Percentiles rank a stretch among this genome's conserved stretches.
Conservation (phyloP, 2,329 filamentous ascomycete genomes). For the Fusarium papillatum region DNA sequence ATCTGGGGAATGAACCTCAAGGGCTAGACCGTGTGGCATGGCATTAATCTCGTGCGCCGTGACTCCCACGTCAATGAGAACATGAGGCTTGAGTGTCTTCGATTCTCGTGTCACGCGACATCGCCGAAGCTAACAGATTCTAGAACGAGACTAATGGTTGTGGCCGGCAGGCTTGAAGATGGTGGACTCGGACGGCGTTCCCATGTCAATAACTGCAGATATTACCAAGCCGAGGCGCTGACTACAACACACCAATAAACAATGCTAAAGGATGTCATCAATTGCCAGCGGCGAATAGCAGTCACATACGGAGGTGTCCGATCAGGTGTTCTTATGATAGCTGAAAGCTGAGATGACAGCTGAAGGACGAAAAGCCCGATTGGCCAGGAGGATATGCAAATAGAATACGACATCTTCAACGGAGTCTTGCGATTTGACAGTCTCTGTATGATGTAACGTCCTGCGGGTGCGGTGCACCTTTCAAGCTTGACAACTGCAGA, state of each 20-base stretch:
- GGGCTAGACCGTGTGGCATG: slow-evolving; percentile 2
- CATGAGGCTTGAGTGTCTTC: background rate
- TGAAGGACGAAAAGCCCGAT: background rate
- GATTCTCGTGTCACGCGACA: background rate
- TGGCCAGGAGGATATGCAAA: background rate
- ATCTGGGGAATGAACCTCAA: slow-evolving; percentile 11
- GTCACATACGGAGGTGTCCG: background rate
- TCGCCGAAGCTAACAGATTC: background rate
- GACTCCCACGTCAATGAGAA: background rate
- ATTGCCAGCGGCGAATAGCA: background rate
- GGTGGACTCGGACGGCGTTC: background rate
- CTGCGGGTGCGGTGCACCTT: background rate
- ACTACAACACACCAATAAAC: background rate
- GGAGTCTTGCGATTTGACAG: background rate
- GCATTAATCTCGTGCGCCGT: background rate
- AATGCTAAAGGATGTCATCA: background rate
- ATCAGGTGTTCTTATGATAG: background rate
- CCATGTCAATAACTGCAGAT: background rate
- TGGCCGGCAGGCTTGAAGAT: background rate
- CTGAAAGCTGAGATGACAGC: background rate
- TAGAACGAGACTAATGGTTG: background rate
- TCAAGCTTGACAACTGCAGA: background rate
- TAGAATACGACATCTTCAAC: background rate
- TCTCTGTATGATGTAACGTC: background rate
- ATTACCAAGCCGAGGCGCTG: background rate